phyloP scores from a whole-genome alignment of 352 stramenopile genomes.

The Globisporangium alternatum region DNA sequence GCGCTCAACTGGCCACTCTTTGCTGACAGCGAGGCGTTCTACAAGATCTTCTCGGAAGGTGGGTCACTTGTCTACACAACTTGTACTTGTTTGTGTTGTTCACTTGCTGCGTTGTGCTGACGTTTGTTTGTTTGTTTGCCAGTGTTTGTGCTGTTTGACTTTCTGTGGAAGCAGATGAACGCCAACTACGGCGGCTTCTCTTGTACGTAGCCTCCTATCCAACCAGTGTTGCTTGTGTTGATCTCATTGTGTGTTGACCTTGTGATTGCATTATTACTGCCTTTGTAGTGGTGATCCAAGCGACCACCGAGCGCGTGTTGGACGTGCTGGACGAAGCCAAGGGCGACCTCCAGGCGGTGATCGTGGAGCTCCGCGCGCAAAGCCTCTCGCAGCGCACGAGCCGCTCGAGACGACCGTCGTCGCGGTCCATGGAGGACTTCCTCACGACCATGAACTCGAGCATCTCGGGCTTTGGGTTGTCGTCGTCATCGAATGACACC shows the following conservation, averaged over 20 bases:
- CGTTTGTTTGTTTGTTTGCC: constrained; percentile 5
- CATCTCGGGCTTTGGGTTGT: constrained; percentile 21
- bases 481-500: constrained; percentile 9
- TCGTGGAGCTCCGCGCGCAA: constrained; percentile 61
- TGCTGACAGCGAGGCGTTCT: constrained; percentile 60
- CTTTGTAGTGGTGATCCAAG: constrained; percentile 71
- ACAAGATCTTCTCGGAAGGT: constrained; percentile 73
- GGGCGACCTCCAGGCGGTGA: constrained; percentile 50
- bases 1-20: constrained; percentile 76
- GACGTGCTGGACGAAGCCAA: constrained; percentile 74
- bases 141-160: constrained; percentile 86
- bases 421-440: constrained; percentile 68
- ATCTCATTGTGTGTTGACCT: neutral
- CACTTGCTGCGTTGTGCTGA: constrained; percentile 6
- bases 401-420: constrained; percentile 43
- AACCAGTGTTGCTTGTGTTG: neutral
- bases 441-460: constrained; percentile 59
- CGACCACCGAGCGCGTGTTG: constrained; percentile 61
- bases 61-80: neutral
- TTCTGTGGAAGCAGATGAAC: constrained; percentile 83
- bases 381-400: constrained; percentile 37
- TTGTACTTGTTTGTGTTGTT: neutral
- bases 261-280: neutral
- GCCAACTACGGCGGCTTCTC: constrained; percentile 86
- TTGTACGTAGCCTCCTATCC: constrained; percentile 24